A percentile compares a stretch with the other conserved stretches of the same genome.
phyloP scores from a whole-genome alignment of 257 asterid genomes.

The Jaltomata sinuosa region DNA sequence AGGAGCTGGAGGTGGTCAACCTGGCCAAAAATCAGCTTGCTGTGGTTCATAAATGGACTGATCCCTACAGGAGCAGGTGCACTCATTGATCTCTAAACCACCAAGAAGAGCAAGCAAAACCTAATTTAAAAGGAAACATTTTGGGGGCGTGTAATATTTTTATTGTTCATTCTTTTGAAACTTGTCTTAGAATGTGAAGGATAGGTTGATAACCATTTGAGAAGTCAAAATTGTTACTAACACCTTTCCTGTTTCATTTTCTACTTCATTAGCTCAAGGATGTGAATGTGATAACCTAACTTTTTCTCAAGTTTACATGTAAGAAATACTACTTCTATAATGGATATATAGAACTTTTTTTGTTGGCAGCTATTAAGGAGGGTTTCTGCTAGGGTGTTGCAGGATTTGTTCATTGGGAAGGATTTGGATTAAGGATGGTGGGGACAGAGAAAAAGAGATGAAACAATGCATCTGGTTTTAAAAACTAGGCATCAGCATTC shows the following conservation, averaged over 20 bases:
- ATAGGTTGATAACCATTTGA: conserved; percentile 11
- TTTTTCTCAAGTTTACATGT: background rate
- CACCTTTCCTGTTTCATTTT: background rate
- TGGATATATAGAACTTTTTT: background rate
- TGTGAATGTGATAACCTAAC: background rate
- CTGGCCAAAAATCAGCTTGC: conserved; percentile 7
- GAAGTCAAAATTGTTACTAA: background rate
- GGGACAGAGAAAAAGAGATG: background rate
- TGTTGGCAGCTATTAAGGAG: background rate
- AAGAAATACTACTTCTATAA: background rate
- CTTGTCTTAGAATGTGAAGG: conserved; percentile 28
- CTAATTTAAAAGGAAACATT: conserved; percentile 22
- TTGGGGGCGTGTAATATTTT: conserved; percentile 19
- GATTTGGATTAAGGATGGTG: background rate
- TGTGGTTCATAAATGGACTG: conserved; percentile 8
- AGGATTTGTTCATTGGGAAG: background rate
- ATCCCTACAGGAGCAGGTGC: background rate
- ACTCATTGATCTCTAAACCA: background rate
- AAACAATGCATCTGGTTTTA: background rate
- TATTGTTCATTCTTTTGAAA: conserved; percentile 18
- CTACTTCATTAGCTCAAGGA: background rate
- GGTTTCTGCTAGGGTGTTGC: background rate
- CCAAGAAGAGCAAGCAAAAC: background rate
- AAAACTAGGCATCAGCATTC: background rate
- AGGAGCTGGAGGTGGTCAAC: conserved; percentile 6